Conservation (phyloP, 2,329 filamentous ascomycete species). For the Epichloe baconii region DNA sequence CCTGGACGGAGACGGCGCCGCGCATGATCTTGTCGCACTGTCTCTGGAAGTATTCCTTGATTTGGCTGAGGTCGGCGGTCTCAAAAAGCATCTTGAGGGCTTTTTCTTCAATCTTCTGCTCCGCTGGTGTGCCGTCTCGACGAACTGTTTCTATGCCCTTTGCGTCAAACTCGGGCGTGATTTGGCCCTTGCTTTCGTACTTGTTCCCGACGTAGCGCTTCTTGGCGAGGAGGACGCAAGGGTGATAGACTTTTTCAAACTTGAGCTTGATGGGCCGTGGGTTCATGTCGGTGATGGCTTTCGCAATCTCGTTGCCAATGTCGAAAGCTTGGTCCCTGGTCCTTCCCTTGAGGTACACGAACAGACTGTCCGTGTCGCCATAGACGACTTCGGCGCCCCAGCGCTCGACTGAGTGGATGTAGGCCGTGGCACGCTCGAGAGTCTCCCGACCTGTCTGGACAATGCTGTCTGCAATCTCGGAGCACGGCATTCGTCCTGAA, state of each 20-base stretch:
- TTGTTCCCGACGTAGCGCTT: constrained; percentile 98
- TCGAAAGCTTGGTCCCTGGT: constrained; percentile 81
- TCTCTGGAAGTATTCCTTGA: constrained; percentile 79
- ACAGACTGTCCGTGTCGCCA: constrained; percentile 92
- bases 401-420: constrained; percentile 73
- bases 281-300: constrained; percentile 77
- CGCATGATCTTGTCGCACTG: constrained; percentile 91
- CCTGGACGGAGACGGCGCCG: constrained; percentile 76
- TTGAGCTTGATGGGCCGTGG: constrained; percentile 89
- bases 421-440: constrained; percentile 79
- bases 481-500: constrained; percentile 93
- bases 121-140: constrained; percentile 83
- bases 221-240: constrained; percentile 86
- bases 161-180: constrained; percentile 80
- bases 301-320: constrained; percentile 84
- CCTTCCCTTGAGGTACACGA: constrained; percentile 77
- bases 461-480: constrained; percentile 95
- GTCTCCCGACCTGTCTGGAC: constrained; percentile 94
- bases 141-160: constrained; percentile 98
- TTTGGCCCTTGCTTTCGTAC: constrained; percentile 68
- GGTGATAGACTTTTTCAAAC: constrained; percentile 97
- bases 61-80: constrained; percentile 73
- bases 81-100: constrained; percentile 80
- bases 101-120: constrained; percentile 94
- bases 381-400: constrained; percentile 98